Base-by-base conservation (phyloP, 805 yeast species). In the Spathaspora hagerdaliae region DNA sequence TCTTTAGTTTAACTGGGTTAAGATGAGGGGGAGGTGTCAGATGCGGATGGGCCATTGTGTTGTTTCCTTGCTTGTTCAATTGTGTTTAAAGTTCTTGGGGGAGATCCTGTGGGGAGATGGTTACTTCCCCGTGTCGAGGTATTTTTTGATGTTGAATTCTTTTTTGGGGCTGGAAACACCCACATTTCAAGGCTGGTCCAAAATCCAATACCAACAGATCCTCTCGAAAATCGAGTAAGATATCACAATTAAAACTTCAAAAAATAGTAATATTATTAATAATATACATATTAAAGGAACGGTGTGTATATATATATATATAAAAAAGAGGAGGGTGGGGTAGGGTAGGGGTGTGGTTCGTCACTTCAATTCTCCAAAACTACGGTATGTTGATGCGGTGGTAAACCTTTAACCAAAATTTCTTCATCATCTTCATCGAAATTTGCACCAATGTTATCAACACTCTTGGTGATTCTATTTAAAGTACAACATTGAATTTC, bases 401-500 rank as follows among this genome's bases (percentile, higher is more conserved):
- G 75, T 8, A 38, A 14, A 10, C 77, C 77, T 49, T 54, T 61
- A 19, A 63, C 65, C 14, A 68, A 53, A 13, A 61, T 45, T 32
- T 61, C 64, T 9, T 62, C 69, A 37, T 70, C 75, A 27, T 69
- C 75, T 36, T 65, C 73, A 33, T 67, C 73, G 35, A 58, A 54
- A 32, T 53, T 55, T 27, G 47, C 56, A 8, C 58, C 65, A 6
- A 53, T 53, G 34, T 54, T 48, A 38, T 59, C 54, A 14, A 53
- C 53, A 38, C 51, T 33, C 36, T 51, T 54, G 7, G 56, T 50
- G 2, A 57, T 50, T 38, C 52, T 58, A 46, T 55, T 61, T 45
- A 69, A 53, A 14, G 91, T 83, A 63, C 94, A 86, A 54, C 76
- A 73, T 41, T 72, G 66, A 48, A 87, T 85, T 29, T 75, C 77